Conservation (phyloP, 257 asterid species). For the Verbena officinalis region DNA sequence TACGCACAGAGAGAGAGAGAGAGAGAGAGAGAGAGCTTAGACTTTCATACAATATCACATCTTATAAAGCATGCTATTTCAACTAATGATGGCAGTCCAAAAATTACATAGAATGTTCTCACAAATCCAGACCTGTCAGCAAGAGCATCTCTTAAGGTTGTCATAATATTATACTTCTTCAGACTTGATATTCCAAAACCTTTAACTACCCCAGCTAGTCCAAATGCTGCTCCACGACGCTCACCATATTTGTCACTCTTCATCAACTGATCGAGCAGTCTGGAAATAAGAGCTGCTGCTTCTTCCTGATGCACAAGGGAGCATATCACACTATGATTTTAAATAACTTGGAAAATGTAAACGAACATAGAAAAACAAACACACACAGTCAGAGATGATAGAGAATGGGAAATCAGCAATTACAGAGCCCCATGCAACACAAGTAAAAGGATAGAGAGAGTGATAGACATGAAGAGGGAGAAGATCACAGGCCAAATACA, state of each 20-base stretch:
- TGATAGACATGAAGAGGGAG: background rate
- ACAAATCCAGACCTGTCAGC: slow-evolving; percentile 64
- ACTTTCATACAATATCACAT: slow-evolving; percentile 12
- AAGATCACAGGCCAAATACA: background rate
- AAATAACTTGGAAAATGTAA: background rate
- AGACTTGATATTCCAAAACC: slow-evolving; percentile 85
- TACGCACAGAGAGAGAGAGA: background rate
- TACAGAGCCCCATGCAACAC: background rate
- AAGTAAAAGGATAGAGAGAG: background rate
- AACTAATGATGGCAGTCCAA: background rate
- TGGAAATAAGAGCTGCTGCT: slow-evolving; percentile 79
- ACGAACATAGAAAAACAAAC: background rate
- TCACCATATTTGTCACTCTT: slow-evolving; percentile 98
- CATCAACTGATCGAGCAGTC: slow-evolving; percentile 82
- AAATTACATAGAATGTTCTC: slow-evolving; percentile 9
- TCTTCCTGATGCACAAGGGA: slow-evolving; percentile 62
- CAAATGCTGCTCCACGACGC: slow-evolving; percentile 99
- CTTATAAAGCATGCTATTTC: background rate
- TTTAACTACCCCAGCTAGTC: slow-evolving; percentile 92
- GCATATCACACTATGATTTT: slow-evolving; percentile 18
- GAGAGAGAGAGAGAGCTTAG: background rate
- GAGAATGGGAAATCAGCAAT: no score
- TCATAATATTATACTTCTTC: slow-evolving; percentile 75
- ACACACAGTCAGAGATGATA: no score
- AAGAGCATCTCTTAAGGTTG: slow-evolving; percentile 72